A percentile compares a stretch with the other conserved stretches of the same genome.
Evolutionary conservation across 176 grass and related monocot genomes (phyloP).

Genomic region (Cocos nucifera): DNA sequence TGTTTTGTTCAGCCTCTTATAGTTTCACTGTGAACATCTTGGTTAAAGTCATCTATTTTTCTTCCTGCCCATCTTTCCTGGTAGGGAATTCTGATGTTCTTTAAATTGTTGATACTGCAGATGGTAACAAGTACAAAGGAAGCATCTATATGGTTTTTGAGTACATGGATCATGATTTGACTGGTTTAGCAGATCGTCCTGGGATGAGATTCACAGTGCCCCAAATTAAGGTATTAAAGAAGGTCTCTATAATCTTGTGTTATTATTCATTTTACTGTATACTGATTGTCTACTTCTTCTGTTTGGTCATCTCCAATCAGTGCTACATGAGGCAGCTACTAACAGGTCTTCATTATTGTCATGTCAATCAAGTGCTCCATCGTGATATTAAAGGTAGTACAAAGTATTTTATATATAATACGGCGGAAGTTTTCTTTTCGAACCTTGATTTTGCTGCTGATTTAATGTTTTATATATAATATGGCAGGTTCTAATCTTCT

Average conservation of each 20-base stretch:
- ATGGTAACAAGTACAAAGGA: conserved; percentile 70
- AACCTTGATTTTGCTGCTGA: too few species aligned
- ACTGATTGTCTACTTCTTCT: not conserved
- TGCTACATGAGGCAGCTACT: conserved; percentile 97
- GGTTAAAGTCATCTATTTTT: too few species aligned
- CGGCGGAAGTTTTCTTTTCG: too few species aligned
- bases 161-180: conserved; percentile 90
- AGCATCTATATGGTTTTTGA: conserved; percentile 86
- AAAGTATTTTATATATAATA: too few species aligned
- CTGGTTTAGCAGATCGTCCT: conserved; percentile 68
- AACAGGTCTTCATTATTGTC: conserved; percentile 90
- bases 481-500: conserved; percentile 72
- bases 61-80: too few species aligned
- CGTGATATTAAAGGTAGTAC: conserved; percentile 88
- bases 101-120: conserved; percentile 28
- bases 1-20: not conserved
- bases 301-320: conserved; percentile 14
- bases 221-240: conserved; percentile 68
- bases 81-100: too few species aligned
- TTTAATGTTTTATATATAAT: too few species aligned
- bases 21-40: too few species aligned
- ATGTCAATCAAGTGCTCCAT: conserved; percentile 91
- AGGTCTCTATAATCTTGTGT: too few species aligned
- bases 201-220: conserved; percentile 62
- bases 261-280: too few species aligned